These are phyloP conservation scores for Phialemoniopsis sp. DNA, from an alignment of 2,329 filamentous ascomycete species.

Conservation along the genomic window DNA sequence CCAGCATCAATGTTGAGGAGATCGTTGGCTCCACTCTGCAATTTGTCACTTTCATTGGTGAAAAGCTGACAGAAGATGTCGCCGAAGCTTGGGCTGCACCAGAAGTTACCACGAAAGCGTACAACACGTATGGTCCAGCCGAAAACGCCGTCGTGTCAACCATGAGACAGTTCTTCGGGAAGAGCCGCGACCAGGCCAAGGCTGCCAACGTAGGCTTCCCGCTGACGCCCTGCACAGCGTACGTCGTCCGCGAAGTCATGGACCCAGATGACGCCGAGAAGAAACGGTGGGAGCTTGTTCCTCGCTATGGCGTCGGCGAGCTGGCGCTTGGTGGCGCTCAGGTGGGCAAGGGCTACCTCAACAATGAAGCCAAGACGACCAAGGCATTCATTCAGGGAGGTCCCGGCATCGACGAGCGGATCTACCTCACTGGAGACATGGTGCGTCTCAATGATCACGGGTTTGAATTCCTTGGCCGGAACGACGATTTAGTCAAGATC, in stretches of 20 bases:
- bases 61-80: conserved; percentile 54
- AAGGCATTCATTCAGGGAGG: conserved; percentile 11
- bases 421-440: conserved; percentile 28
- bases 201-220: conserved; percentile 18
- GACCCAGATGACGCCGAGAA: neutral
- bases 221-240: conserved; percentile 11
- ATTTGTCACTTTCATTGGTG: conserved; percentile 58
- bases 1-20: conserved; percentile 40
- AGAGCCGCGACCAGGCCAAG: conserved; percentile 11
- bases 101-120: conserved; percentile 11
- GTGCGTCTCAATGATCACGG: conserved; percentile 17
- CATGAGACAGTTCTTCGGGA: conserved; percentile 15
- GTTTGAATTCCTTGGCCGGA: conserved; percentile 15
- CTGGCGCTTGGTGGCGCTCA: conserved; percentile 59
- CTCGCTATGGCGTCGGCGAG: conserved; percentile 54
- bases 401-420: conserved; percentile 9
- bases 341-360: neutral
- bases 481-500: conserved; percentile 17
- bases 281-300: conserved; percentile 30
- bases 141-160: conserved; percentile 20
- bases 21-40: conserved; percentile 32
- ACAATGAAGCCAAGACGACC: conserved; percentile 11
- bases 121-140: conserved; percentile 20
- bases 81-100: conserved; percentile 50
- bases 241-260: conserved; percentile 10